phyloP scores from a whole-genome alignment of 345 rosid species.

The Arabidopsis arenosa region DNA sequence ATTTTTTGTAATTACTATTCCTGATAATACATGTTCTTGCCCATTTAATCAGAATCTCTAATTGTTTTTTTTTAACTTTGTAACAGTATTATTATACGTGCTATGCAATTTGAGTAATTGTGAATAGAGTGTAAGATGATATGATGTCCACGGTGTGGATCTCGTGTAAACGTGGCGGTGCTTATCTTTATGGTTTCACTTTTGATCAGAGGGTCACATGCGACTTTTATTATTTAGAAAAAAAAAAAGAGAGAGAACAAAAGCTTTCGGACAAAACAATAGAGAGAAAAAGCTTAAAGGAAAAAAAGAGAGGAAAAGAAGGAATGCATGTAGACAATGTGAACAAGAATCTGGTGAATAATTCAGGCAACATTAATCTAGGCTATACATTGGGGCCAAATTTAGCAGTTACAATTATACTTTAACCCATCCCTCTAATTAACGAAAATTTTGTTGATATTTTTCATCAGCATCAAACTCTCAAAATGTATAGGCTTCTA shows the following conservation, averaged over 20 bases:
- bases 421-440: background rate
- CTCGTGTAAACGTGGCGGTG: conserved; percentile 16
- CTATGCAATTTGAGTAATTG: background rate
- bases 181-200: conserved; percentile 15
- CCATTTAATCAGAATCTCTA: too few species aligned
- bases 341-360: background rate
- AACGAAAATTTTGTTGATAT: too few species aligned
- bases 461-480: too few species aligned
- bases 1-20: background rate
- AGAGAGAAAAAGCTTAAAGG: conserved; percentile 11
- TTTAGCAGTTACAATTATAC: background rate
- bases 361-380: background rate
- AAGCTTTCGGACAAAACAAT: background rate
- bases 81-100: background rate
- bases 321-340: background rate
- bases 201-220: background rate
- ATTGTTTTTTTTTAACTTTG: background rate
- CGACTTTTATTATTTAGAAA: background rate
- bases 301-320: background rate
- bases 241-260: background rate
- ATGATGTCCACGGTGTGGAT: conserved; percentile 16
- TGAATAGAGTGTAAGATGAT: background rate
- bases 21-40: background rate
- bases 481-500: too few species aligned
- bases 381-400: background rate